Evolutionary conservation across 768 basidiomycete genomes (phyloP).

Genomic region (Favolaschia claudopus): DNA sequence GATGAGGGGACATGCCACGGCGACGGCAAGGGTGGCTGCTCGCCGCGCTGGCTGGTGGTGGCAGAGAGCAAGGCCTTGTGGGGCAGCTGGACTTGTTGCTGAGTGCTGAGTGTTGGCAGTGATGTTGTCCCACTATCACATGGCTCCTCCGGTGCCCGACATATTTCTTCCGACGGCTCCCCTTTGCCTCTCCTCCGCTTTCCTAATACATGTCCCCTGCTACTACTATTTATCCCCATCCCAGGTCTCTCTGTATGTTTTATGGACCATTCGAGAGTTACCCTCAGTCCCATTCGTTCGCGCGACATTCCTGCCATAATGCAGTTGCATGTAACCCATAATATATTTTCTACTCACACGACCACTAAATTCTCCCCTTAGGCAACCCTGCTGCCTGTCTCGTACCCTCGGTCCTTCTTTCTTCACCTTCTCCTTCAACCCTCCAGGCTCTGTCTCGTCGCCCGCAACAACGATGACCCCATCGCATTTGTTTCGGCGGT

Average conservation of each 20-base stretch:
- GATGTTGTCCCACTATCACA: too few species aligned
- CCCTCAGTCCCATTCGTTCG: not conserved
- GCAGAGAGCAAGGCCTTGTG: too few species aligned
- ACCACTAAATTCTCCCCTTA: constrained; percentile 26
- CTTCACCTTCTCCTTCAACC: constrained; percentile 54
- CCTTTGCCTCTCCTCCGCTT: too few species aligned
- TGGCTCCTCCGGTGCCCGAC: too few species aligned
- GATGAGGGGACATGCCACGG: too few species aligned
- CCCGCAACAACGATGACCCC: constrained; percentile 39
- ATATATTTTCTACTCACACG: constrained; percentile 28
- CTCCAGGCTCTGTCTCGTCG: constrained; percentile 50
- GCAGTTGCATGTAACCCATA: constrained; percentile 54
- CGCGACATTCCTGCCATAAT: constrained; percentile 5
- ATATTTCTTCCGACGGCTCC: too few species aligned
- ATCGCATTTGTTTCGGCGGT: constrained; percentile 56
- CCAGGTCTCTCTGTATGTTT: not conserved
- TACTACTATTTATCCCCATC: not conserved
- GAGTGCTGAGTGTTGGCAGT: too few species aligned
- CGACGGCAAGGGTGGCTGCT: too few species aligned
- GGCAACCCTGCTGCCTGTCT: constrained; percentile 47
- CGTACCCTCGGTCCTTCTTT: constrained; percentile 53
- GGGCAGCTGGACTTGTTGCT: too few species aligned
- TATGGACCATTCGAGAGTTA: not conserved
- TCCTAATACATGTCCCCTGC: not conserved
- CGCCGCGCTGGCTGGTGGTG: too few species aligned